phyloP scores from a whole-genome alignment of 441 rosid species.

The Sinapis alba region DNA sequence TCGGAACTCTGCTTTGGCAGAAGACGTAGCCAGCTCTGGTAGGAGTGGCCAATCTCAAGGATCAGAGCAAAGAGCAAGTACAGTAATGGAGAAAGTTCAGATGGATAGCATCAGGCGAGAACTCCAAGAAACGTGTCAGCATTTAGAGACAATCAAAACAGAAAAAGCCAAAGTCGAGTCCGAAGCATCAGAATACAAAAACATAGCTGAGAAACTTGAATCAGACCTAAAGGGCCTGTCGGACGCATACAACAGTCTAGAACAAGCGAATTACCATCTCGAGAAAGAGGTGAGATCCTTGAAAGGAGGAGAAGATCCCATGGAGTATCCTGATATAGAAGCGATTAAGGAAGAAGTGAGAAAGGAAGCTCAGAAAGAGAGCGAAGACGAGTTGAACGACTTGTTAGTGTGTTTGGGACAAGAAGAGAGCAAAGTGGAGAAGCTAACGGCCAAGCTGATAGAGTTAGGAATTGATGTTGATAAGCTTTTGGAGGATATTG shows the following conservation, averaged over 20 bases:
- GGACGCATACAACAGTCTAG: slow-evolving; percentile 89
- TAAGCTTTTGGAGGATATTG: slow-evolving; percentile 83
- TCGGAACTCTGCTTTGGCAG: slow-evolving; percentile 85
- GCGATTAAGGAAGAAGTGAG: slow-evolving; percentile 76
- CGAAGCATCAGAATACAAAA: slow-evolving; percentile 66
- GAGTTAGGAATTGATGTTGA: slow-evolving; percentile 92
- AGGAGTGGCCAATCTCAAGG: slow-evolving; percentile 54
- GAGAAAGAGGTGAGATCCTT: slow-evolving; percentile 76
- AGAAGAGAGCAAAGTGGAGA: slow-evolving; percentile 95
- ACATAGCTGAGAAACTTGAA: slow-evolving; percentile 75
- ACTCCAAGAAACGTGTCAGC: slow-evolving; percentile 82
- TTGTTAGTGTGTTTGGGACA: slow-evolving; percentile 97
- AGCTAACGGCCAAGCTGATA: slow-evolving; percentile 60
- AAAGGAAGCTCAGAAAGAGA: slow-evolving; percentile 96
- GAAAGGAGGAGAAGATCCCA: slow-evolving; percentile 55
- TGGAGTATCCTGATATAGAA: slow-evolving; percentile 55
- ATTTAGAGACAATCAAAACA: slow-evolving; percentile 65
- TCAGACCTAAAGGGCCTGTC: slow-evolving; percentile 87
- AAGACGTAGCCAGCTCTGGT: slow-evolving; percentile 77
- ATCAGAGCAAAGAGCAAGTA: slow-evolving; percentile 55
- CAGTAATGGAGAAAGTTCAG: slow-evolving; percentile 71
- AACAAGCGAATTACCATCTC: slow-evolving; percentile 73
- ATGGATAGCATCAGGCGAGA: slow-evolving; percentile 72
- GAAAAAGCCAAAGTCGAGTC: slow-evolving; percentile 76
- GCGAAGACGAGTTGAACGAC: slow-evolving; percentile 90